Evolutionary conservation across 1,284 basidiomycete species (phyloP), one percentile per base, ranked within the genome.

Genomic region (Phellinidium pouzarii): DNA sequence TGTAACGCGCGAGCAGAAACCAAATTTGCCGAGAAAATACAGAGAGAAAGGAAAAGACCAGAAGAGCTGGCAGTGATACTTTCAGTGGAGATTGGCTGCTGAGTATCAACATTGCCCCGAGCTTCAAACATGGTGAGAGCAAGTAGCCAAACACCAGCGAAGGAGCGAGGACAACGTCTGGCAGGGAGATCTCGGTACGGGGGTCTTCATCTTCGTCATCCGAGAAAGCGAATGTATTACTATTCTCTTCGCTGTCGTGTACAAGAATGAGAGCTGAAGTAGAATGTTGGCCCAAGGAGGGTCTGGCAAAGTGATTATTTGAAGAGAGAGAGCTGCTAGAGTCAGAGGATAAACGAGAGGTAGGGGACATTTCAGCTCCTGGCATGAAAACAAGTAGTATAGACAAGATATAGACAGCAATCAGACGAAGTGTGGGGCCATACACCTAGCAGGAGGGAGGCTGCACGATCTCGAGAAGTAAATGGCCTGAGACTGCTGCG

Each of bases 1-100:
- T 69, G 63, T 88, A 84, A 36, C 81, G 75, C 43, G 80, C 77
- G 11, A 88, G 74, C 72, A 87, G 77, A 66, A 84, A 86, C 79
- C 82, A 84, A 46, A 88, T 69, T 59, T 86, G 84, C 41, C 82
- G 71, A 34, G 79, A 73, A 56, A 84, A 79, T 12, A 73, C 74
- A 3, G 85, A 77, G 8, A 84, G 67, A 26, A 72, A 61, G 11
- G 81, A 80, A 55, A 80, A 81, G 23, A 75, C 59, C 26, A 79
- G 48, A 4, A 87, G 65, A 0, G 71, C 68, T n/a, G 76, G 68
- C 25, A 87, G 66, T 1, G 73, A 73, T 14, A 73, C 69, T 59
- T 72, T 71, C 23, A 82, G 65, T 0, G 78, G 71, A n/a, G 75
- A 61, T 37, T 66, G 65, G 1, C 68, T 68, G 55, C 74, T 71